Evolutionary conservation across 805 yeast genomes (phyloP).

Genomic region (Pichia deserticola): DNA sequence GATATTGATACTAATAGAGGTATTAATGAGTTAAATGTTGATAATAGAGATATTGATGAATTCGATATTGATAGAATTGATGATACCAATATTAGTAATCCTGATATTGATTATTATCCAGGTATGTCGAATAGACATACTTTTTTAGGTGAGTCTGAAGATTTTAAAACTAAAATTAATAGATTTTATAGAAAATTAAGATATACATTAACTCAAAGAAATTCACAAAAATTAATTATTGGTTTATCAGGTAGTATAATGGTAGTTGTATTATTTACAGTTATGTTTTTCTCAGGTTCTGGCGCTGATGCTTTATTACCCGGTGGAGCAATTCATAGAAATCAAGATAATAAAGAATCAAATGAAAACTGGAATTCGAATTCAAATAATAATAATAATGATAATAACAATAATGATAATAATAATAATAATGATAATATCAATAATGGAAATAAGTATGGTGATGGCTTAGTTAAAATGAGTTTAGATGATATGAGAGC

Average conservation of each 20-base stretch:
- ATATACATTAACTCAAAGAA: not conserved
- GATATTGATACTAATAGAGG: not conserved
- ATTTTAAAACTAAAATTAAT: not conserved
- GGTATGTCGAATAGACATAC: conserved; percentile 5
- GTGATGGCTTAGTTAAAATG: conserved; percentile 13
- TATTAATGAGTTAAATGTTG: not conserved
- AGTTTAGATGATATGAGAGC: conserved; percentile 22
- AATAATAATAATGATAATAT: not conserved
- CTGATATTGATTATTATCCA: conserved; percentile 9
- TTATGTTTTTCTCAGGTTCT: conserved; percentile 6
- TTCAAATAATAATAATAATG: not conserved
- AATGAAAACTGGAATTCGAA: no score
- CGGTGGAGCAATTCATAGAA: conserved; percentile 5
- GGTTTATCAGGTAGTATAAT: conserved; percentile 1
- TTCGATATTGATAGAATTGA: conserved; percentile 21
- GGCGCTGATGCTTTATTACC: conserved; percentile 5
- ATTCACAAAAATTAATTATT: conserved; percentile 3
- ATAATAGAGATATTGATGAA: conserved; percentile 13
- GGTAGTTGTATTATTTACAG: conserved; percentile 1
- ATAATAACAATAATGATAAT: not conserved
- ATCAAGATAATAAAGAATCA: not conserved
- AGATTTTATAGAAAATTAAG: not conserved
- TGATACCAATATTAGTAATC: not conserved
- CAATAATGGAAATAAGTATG: not conserved
- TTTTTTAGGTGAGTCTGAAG: conserved; percentile 5